These are phyloP conservation scores for Oehlia diaphana DNA, from an alignment of 192 early-diverging fungal species.

Conservation along the genomic window DNA sequence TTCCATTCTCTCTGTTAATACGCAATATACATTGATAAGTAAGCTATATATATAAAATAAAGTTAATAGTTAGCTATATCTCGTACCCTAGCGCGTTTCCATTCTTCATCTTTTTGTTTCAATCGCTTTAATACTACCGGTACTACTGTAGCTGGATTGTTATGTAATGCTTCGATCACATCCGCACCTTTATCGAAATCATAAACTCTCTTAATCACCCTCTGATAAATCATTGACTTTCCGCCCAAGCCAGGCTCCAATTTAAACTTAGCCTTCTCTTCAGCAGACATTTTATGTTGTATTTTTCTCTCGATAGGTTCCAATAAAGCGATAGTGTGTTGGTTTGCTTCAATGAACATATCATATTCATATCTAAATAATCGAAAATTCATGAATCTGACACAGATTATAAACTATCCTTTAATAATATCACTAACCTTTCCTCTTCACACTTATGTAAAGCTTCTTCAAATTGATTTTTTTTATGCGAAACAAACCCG, in stretches of 20 bases:
- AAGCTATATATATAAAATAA: not conserved
- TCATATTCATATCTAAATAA: slow-evolving; percentile 80
- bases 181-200: slow-evolving; percentile 83
- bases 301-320: slow-evolving; percentile 89
- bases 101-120: slow-evolving; percentile 99
- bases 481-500: slow-evolving; percentile 88
- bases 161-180: slow-evolving; percentile 90
- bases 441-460: slow-evolving; percentile 96
- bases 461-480: slow-evolving; percentile 91
- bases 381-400: not conserved
- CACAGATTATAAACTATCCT: not conserved
- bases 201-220: slow-evolving; percentile 96
- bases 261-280: slow-evolving; percentile 74
- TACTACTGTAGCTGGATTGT: slow-evolving; percentile 86
- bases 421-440: slow-evolving; percentile 47
- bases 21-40: not conserved
- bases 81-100: slow-evolving; percentile 79
- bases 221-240: slow-evolving; percentile 83
- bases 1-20: slow-evolving; percentile 83
- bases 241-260: slow-evolving; percentile 80
- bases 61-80: not conserved
- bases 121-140: slow-evolving; percentile 93
- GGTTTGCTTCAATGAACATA: slow-evolving; percentile 93
- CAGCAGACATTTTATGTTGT: slow-evolving; percentile 69
- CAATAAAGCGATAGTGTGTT: slow-evolving; percentile 84